phyloP scores from a whole-genome alignment of 202 grass and related monocot species.

The Saccharum hybrid region DNA sequence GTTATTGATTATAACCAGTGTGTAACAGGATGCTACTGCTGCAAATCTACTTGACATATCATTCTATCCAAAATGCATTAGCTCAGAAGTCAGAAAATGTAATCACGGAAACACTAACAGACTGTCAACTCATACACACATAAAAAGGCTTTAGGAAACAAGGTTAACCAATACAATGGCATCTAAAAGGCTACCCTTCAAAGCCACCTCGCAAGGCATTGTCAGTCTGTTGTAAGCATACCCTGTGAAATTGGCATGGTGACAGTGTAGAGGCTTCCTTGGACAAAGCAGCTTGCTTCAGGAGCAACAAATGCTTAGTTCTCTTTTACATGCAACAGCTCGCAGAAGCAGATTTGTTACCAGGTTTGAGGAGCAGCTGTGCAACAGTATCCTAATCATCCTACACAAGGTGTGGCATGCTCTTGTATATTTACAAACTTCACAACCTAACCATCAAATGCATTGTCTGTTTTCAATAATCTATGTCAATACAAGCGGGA shows the following conservation, averaged over 20 bases:
- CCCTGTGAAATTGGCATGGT: not conserved
- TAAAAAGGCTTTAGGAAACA: not conserved
- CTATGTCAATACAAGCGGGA: not conserved
- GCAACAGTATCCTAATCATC: not conserved
- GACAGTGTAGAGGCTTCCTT: constrained; percentile 16
- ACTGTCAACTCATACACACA: not conserved
- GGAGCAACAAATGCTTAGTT: not conserved
- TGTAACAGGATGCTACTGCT: not conserved
- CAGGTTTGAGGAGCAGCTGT: not conserved
- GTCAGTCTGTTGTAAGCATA: constrained; percentile 18
- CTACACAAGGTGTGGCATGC: not conserved
- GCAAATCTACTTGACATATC: not conserved
- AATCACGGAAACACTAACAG: not conserved
- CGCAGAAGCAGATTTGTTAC: not conserved
- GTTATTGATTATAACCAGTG: too few relatives aligned
- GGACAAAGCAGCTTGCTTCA: constrained; percentile 16
- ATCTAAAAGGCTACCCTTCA: not conserved
- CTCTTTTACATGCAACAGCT: not conserved
- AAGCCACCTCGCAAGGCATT: not conserved
- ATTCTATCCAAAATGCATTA: constrained; percentile 1
- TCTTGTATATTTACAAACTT: constrained; percentile 7
- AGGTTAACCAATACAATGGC: not conserved
- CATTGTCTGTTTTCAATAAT: not conserved
- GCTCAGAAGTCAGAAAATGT: not conserved
- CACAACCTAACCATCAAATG: not conserved